Percentiles rank a stretch among this genome's conserved stretches.
phyloP scores from a whole-genome alignment of 345 rosid species.

The Excoecaria cochinchinensis region DNA sequence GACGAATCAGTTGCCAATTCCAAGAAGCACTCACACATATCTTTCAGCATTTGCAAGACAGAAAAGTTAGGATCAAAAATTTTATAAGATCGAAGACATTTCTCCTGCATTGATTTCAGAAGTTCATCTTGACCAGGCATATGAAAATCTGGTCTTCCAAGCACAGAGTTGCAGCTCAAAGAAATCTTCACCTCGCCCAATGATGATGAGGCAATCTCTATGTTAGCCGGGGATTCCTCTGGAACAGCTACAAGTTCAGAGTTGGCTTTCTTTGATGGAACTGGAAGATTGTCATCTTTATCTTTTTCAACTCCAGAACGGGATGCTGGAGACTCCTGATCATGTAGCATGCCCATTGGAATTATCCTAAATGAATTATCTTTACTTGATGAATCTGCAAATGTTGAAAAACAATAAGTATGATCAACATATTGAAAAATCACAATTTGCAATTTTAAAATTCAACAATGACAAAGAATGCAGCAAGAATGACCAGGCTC shows the following conservation, averaged over 20 bases:
- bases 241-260: slow-evolving; percentile 31
- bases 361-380: slow-evolving; percentile 27
- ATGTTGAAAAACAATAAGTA: slow-evolving; percentile 11
- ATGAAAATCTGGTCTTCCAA: slow-evolving; percentile 51
- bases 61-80: slow-evolving; percentile 75
- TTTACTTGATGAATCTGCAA: slow-evolving; percentile 33
- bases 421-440: not conserved
- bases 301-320: slow-evolving; percentile 21
- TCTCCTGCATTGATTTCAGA: slow-evolving; percentile 66
- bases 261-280: slow-evolving; percentile 19
- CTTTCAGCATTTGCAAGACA: slow-evolving; percentile 59
- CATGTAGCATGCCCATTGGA: slow-evolving; percentile 30
- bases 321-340: slow-evolving; percentile 28
- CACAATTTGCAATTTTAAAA: not conserved
- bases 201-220: slow-evolving; percentile 74
- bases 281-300: slow-evolving; percentile 23
- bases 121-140: slow-evolving; percentile 71
- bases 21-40: slow-evolving; percentile 76
- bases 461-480: not conserved
- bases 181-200: slow-evolving; percentile 84
- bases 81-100: slow-evolving; percentile 72
- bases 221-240: slow-evolving; percentile 32
- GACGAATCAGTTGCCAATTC: slow-evolving; percentile 59
- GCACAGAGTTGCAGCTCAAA: slow-evolving; percentile 59
- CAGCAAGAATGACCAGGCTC: not conserved